Base-by-base conservation (phyloP, 164 flowering plant species). In the Vitis rupestris region DNA sequence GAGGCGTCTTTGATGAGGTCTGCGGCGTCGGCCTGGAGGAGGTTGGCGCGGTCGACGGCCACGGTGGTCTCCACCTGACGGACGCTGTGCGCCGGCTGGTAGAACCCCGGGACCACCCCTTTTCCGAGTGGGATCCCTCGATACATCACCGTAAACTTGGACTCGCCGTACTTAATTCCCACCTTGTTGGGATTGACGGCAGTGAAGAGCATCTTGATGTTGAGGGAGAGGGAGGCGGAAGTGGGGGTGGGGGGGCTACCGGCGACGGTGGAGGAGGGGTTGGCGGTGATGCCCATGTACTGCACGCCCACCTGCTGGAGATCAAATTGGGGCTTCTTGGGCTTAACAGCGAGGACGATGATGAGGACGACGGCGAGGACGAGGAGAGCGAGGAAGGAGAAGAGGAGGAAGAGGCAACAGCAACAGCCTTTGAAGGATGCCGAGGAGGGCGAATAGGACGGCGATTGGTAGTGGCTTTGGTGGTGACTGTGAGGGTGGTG, bases 401-500 rank as follows among this genome's bases (percentile, higher is more conserved):
- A 80, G 69, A 95, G 91, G 17, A 91, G 88, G 84, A 95, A 91
- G 72, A 95, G 95, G 73, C 98, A 95, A 77, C 99, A 95, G 76
- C 97, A 92, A 74, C 99, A 95, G 61, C 99, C 99, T 69, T 80
- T 88, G 73, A 95, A 78, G 44, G 97, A 86, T 27, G 93, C 90
- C 1, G 93, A 85, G 9, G 90, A 77, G 3, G 91, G 83, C 0
- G 91, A 82, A 2, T 88, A 80, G 1, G 88, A 71, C 9, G 65
- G 27, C 12, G 74, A 23, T 1, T 80, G 83, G 81, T 82, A 73
- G 77, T 82, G 74, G 44, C 59, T 74, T 13, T 69, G 82, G 70
- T 80, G 70, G 50, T 51, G 79, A 31, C 48, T 61, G 60, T 70
- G 19, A 54, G 69, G 63, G 64, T 10, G 52, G 60, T 4, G 17